Percentiles rank a stretch among this genome's conserved stretches.
These are phyloP conservation scores for Mortierella sp. DNA, from an alignment of 371 early-diverging fungal genomes.

Conservation along the genomic window DNA sequence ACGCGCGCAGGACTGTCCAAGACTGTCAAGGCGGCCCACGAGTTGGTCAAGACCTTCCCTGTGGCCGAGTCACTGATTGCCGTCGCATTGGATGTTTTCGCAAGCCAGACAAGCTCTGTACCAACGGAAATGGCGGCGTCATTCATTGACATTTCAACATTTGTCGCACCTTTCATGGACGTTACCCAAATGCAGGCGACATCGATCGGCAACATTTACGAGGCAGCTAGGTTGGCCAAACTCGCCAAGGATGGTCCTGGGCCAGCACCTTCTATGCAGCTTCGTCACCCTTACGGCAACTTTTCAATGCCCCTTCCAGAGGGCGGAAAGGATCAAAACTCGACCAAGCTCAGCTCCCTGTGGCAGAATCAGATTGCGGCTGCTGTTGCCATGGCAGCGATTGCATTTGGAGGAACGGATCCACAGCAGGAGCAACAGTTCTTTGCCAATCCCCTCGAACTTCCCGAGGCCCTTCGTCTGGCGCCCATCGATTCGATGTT, in stretches of 20 bases:
- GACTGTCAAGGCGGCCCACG: slow-evolving; percentile 54
- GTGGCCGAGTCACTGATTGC: slow-evolving; percentile 53
- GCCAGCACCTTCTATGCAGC: slow-evolving; percentile 50
- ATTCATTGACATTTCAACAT: slow-evolving; percentile 51
- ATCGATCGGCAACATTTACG: slow-evolving; percentile 50
- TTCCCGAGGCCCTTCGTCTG: slow-evolving; percentile 46
- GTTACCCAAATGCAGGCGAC: slow-evolving; percentile 48
- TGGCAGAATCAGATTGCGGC: slow-evolving; percentile 52
- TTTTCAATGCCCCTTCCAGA: slow-evolving; percentile 54
- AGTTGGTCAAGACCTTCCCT: slow-evolving; percentile 54
- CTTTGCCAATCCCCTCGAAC: slow-evolving; percentile 50
- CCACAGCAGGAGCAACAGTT: slow-evolving; percentile 54
- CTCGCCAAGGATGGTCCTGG: slow-evolving; percentile 52
- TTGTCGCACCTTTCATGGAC: slow-evolving; percentile 51
- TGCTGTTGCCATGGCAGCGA: slow-evolving; percentile 52
- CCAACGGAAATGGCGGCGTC: slow-evolving; percentile 54
- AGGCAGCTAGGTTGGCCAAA: slow-evolving; percentile 49
- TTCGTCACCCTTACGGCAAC: slow-evolving; percentile 52
- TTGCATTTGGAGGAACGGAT: slow-evolving; percentile 51
- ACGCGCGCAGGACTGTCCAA: slow-evolving; percentile 53
- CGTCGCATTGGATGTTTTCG: slow-evolving; percentile 52
- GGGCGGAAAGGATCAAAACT: slow-evolving; percentile 23
- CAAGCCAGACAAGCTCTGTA: slow-evolving; percentile 46
- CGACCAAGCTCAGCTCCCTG: slow-evolving; percentile 47
- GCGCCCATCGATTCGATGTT: slow-evolving; percentile 45